Evolutionary conservation across 2,329 filamentous ascomycete genomes (phyloP).

Genomic region (Onygenales sp.): DNA sequence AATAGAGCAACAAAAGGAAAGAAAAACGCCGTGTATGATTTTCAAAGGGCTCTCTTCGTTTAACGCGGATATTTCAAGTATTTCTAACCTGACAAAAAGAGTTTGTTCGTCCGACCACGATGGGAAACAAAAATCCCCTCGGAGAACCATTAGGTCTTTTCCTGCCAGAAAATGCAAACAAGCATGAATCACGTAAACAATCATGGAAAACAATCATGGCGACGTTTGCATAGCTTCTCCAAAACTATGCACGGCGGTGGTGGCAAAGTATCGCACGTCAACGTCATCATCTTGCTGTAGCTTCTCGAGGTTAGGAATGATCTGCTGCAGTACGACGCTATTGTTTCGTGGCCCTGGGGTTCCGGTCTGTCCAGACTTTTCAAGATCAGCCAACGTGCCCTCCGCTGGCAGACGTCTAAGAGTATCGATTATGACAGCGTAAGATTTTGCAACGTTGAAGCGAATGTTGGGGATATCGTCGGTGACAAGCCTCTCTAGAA

Average conservation of each 20-base stretch:
- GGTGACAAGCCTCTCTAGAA: slow-evolving; percentile 84
- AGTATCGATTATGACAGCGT: slow-evolving; percentile 80
- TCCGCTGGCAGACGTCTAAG: slow-evolving; percentile 82
- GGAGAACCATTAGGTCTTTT: too few relatives aligned
- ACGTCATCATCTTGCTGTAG: slow-evolving; percentile 96
- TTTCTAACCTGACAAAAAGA: too few relatives aligned
- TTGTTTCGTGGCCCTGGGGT: slow-evolving; percentile 60
- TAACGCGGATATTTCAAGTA: too few relatives aligned
- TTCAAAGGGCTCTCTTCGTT: slow-evolving; percentile 12
- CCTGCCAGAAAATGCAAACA: too few relatives aligned
- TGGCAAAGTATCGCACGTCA: slow-evolving; percentile 95
- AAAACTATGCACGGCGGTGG: slow-evolving; percentile 60
- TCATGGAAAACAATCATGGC: slow-evolving; percentile 21
- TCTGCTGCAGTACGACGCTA: slow-evolving; percentile 74
- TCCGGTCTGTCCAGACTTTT: slow-evolving; percentile 57
- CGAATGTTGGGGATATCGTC: slow-evolving; percentile 98
- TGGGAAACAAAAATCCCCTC: too few relatives aligned
- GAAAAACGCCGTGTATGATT: slow-evolving; percentile 25
- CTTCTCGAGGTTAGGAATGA: slow-evolving; percentile 86
- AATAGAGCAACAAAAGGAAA: slow-evolving; percentile 2
- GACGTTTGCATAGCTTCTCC: slow-evolving; percentile 48
- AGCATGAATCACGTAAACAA: neutral
- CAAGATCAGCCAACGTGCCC: slow-evolving; percentile 73
- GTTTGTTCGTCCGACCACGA: too few relatives aligned
- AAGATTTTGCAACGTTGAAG: slow-evolving; percentile 99